Conservation (phyloP, 2,329 filamentous ascomycete genomes). For the Sordariomycetes sp. region DNA sequence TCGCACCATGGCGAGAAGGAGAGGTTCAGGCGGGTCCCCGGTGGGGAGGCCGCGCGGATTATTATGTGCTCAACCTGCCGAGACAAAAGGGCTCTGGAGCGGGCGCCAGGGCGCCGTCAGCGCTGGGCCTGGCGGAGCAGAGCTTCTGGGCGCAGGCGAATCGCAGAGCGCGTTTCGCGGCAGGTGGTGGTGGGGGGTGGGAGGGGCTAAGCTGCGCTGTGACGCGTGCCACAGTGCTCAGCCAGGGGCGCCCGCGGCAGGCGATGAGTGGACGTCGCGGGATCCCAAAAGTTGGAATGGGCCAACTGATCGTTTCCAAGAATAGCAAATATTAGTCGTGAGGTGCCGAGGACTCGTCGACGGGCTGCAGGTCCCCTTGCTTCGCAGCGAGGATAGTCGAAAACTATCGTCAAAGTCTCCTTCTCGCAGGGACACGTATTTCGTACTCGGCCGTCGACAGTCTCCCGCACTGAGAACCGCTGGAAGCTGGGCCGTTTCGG, state of each 20-base stretch:
- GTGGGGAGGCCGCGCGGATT: not conserved
- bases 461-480: not conserved
- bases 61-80: not conserved
- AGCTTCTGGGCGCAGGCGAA: not conserved
- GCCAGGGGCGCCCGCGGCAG: not conserved
- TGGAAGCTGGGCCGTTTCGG: not conserved
- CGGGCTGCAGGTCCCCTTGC: not conserved
- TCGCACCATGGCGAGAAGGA: constrained; percentile 32
- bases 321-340: not conserved
- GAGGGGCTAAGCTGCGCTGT: not conserved
- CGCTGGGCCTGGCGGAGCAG: not conserved
- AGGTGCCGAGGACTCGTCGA: not conserved
- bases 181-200: not conserved
- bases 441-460: not conserved
- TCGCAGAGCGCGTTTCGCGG: not conserved
- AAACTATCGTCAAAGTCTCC: not conserved
- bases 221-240: not conserved
- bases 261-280: not conserved
- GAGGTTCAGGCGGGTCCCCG: constrained; percentile 5
- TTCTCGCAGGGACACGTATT: not conserved
- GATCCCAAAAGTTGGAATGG: not conserved
- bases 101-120: not conserved
- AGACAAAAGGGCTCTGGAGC: not conserved
- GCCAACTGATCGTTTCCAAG: not conserved
- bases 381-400: not conserved